These are phyloP conservation scores for Calendula officinalis DNA, from an alignment of 129 eudicot species.

Conservation along the genomic window DNA sequence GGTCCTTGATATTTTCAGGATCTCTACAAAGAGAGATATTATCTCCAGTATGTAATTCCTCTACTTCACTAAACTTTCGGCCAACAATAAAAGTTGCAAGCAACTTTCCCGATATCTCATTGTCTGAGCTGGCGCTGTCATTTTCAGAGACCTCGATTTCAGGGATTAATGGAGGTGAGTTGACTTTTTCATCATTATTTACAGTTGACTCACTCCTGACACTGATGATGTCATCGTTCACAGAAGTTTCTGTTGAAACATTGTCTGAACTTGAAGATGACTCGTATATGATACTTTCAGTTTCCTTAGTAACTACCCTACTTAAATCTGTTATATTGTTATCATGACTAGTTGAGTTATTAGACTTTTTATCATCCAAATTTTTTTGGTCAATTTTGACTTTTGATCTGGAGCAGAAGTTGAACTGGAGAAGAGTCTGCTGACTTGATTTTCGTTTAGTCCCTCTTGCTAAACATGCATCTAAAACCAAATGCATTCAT, in stretches of 20 bases:
- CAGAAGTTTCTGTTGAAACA: constrained; percentile 22
- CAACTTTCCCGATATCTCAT: constrained; percentile 37
- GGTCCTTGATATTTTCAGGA: constrained; percentile 68
- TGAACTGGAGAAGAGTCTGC: constrained; percentile 78
- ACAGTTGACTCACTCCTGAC: constrained; percentile 6
- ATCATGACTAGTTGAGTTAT: constrained; percentile 15
- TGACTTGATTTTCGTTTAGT: constrained; percentile 79
- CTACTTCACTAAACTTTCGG: constrained; percentile 54
- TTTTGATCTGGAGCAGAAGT: constrained; percentile 49
- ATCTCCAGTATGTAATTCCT: constrained; percentile 45
- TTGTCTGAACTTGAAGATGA: constrained; percentile 26
- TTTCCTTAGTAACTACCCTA: constrained; percentile 27
- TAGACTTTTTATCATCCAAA: constrained; percentile 26
- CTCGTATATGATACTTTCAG: constrained; percentile 8
- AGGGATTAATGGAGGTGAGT: constrained; percentile 15
- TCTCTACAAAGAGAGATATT: constrained; percentile 66
- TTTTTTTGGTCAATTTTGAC: constrained; percentile 17
- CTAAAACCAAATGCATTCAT: constrained; percentile 46
- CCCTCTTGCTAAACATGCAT: constrained; percentile 80
- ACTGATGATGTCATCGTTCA: constrained; percentile 14
- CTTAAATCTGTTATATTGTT: constrained; percentile 1
- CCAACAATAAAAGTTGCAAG: constrained; percentile 79
- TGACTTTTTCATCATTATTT: constrained; percentile 17
- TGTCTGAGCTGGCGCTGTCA: constrained; percentile 32
- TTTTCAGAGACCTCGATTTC: constrained; percentile 28